phyloP scores from a whole-genome alignment of 805 yeast species.

The Pichia thaimueangensis region DNA sequence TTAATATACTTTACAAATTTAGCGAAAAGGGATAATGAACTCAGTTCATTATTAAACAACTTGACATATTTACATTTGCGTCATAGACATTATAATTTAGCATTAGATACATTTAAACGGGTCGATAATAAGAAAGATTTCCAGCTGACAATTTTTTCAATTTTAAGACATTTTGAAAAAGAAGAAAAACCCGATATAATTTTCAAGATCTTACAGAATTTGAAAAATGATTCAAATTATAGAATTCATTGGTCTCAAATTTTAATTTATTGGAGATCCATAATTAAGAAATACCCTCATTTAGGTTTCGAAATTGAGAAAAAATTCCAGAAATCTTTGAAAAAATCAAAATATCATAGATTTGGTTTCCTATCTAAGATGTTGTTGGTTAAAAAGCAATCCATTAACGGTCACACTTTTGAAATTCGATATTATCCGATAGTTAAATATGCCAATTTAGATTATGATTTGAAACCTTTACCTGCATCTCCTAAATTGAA shows the following conservation, averaged over 20 bases:
- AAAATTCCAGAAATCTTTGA: conserved; percentile 12
- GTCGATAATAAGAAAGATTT: conserved; percentile 8
- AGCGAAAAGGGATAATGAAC: conserved; percentile 9
- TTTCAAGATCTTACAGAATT: conserved; percentile 19
- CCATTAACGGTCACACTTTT: background rate
- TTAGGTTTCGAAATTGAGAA: conserved; percentile 15
- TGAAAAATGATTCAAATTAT: conserved; percentile 23
- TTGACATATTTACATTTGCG: conserved; percentile 18
- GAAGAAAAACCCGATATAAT: conserved; percentile 19
- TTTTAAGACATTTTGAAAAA: conserved; percentile 16
- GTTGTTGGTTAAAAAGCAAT: conserved; percentile 4
- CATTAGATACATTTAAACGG: conserved; percentile 7
- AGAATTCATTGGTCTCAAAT: conserved; percentile 16
- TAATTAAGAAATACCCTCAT: conserved; percentile 19
- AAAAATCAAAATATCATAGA: conserved; percentile 8
- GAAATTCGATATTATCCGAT: conserved; percentile 11
- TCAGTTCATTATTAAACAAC: conserved; percentile 10
- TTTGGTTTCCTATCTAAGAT: conserved; percentile 10
- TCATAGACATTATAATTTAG: conserved; percentile 13
- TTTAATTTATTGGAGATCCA: conserved; percentile 18
- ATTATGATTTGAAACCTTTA: conserved; percentile 7
- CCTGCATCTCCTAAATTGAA: conserved; percentile 15
- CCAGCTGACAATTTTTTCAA: conserved; percentile 10
- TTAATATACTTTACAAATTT: conserved; percentile 13
- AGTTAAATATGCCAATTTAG: conserved; percentile 8